Percentiles rank a stretch among this genome's conserved stretches.
phyloP scores from a whole-genome alignment of 371 early-diverging fungal genomes.

The Rhizomucor miehei region DNA sequence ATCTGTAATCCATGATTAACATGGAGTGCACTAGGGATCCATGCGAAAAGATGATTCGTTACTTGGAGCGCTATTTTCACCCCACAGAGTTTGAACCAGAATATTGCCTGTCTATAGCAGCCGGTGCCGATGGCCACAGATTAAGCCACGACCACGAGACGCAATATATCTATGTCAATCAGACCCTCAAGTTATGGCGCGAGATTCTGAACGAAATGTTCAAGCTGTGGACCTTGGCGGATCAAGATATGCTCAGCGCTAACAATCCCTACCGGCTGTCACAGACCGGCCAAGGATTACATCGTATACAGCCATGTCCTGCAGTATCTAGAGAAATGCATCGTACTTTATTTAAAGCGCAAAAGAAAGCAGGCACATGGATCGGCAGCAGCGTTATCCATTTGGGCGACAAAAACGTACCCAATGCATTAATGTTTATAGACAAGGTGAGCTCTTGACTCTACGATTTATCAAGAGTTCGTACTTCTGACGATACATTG shows the following conservation, averaged over 20 bases:
- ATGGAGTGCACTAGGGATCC: constrained; percentile 68
- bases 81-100: constrained; percentile 53
- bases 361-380: constrained; percentile 87
- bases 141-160: constrained; percentile 89
- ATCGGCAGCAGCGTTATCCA: constrained; percentile 95
- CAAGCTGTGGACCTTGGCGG: constrained; percentile 90
- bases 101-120: constrained; percentile 79
- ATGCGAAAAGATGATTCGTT: constrained; percentile 88
- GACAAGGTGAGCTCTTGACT: constrained; percentile 77
- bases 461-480: neutral
- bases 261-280: constrained; percentile 79
- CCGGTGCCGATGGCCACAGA: constrained; percentile 85
- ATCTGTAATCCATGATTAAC: neutral
- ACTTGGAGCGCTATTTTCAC: constrained; percentile 66
- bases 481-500: neutral
- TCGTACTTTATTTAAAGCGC: constrained; percentile 82
- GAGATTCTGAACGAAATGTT: constrained; percentile 97
- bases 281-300: constrained; percentile 96
- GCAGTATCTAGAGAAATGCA: constrained; percentile 85
- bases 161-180: constrained; percentile 92
- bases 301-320: constrained; percentile 84
- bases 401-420: constrained; percentile 91
- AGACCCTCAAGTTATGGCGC: constrained; percentile 92
- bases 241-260: constrained; percentile 77
- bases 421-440: constrained; percentile 94